phyloP scores from a whole-genome alignment of 192 early-diverging fungal genomes.

The Backusella luteola region DNA sequence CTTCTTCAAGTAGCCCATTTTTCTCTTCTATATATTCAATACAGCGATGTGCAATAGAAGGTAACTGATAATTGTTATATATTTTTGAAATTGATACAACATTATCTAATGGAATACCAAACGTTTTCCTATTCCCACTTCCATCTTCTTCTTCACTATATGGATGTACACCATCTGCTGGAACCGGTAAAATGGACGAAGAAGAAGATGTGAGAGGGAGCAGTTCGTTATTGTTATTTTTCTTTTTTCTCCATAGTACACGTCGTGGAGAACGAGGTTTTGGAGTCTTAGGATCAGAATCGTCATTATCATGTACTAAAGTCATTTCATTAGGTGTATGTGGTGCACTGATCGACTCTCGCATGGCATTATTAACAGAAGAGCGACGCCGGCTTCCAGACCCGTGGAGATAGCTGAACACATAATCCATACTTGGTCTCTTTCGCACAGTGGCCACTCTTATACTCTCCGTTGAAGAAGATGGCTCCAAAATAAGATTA shows the following conservation, averaged over 20 bases:
- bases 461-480: conserved; percentile 7
- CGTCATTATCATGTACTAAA: not conserved
- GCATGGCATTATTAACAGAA: not conserved
- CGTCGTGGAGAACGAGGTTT: conserved; percentile 21
- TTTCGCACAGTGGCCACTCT: not conserved
- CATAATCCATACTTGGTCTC: conserved; percentile 16
- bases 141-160: conserved; percentile 24
- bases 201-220: not conserved
- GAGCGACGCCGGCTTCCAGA: not conserved
- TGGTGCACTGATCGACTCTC: not conserved
- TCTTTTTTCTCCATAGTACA: conserved; percentile 29
- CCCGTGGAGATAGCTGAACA: conserved; percentile 26
- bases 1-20: conserved; percentile 87
- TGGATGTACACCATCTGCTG: not conserved
- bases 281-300: conserved; percentile 12
- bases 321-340: not conserved
- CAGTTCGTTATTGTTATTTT: not conserved
- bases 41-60: conserved; percentile 91
- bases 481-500: not conserved
- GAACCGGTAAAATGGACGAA: not conserved
- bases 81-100: conserved; percentile 71
- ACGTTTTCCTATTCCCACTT: conserved; percentile 33
- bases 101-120: conserved; percentile 83
- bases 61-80: conserved; percentile 76
- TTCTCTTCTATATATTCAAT: conserved; percentile 95